These are phyloP conservation scores for Pyrenophora tritici-repentis DNA, from an alignment of 2,329 filamentous ascomycete genomes.

Conservation along the genomic window DNA sequence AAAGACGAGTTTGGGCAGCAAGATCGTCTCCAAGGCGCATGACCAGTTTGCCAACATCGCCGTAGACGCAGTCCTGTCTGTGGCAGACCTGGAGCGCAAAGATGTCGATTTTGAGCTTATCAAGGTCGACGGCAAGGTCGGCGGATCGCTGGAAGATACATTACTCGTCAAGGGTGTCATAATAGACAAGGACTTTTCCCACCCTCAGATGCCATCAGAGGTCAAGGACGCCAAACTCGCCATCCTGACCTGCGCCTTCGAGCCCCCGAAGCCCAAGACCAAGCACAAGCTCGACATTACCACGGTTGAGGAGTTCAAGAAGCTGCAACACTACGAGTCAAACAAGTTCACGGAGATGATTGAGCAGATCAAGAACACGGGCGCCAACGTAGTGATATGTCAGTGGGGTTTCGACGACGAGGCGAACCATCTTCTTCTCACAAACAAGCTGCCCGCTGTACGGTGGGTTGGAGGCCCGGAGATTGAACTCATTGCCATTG, in stretches of 20 bases:
- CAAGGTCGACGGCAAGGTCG: constrained; percentile 98
- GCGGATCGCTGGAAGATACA: constrained; percentile 89
- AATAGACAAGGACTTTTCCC: constrained; percentile 99
- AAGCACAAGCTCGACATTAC: constrained; percentile 99
- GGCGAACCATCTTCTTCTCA: constrained; percentile 94
- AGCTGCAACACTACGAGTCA: constrained; percentile 91
- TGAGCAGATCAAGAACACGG: constrained; percentile 94
- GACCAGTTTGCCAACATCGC: constrained; percentile 98
- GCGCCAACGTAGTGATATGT: constrained; percentile 96
- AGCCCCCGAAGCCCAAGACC: constrained; percentile 98
- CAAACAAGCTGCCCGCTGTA: constrained; percentile 94
- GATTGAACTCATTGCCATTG: constrained; percentile 97
- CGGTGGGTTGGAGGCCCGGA: constrained; percentile 98
- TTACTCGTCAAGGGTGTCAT: constrained; percentile 97
- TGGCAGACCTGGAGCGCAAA: constrained; percentile 92
- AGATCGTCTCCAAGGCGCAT: constrained; percentile 98
- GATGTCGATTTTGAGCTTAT: constrained; percentile 99
- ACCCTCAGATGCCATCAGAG: constrained; percentile 97
- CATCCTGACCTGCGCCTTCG: constrained; percentile 96
- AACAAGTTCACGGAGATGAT: constrained; percentile 99
- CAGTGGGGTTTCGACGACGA: constrained; percentile 99
- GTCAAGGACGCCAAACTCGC: constrained; percentile 95
- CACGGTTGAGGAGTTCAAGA: constrained; percentile 96
- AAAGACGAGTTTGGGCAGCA: constrained; percentile 93
- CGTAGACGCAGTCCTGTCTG: constrained; percentile 93